Percentiles rank a stretch among this genome's conserved stretches.
Evolutionary conservation across 176 grass and related monocot species (phyloP).

Genomic region (Microstegium vimineum): DNA sequence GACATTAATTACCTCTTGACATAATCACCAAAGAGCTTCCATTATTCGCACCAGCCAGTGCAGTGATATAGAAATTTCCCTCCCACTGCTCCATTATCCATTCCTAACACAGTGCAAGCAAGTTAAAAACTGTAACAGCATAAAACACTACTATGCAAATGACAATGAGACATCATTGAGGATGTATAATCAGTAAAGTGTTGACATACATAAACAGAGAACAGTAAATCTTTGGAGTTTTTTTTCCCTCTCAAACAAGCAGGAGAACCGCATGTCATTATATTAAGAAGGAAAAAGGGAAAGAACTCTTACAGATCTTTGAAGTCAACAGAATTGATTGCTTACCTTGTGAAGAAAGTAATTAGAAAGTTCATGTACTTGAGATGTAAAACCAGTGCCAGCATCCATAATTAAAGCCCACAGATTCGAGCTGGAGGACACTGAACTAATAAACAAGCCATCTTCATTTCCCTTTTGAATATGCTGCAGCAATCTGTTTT

Average conservation of each 20-base stretch:
- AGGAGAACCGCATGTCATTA: background rate
- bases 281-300: background rate
- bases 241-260: background rate
- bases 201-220: background rate
- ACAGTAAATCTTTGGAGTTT: background rate
- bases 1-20: conserved; percentile 89
- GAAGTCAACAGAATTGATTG: background rate
- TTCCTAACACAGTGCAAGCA: conserved; percentile 50
- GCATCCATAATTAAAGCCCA: conserved; percentile 99
- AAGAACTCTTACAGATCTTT: background rate
- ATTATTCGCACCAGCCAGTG: conserved; percentile 69
- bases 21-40: conserved; percentile 88
- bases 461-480: conserved; percentile 96
- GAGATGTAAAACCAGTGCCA: conserved; percentile 75
- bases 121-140: conserved; percentile 28
- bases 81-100: conserved; percentile 99
- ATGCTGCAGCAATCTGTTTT: conserved; percentile 83
- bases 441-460: conserved; percentile 94
- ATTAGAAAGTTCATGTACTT: conserved; percentile 80
- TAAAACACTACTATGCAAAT: conserved; percentile 15
- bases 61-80: conserved; percentile 88
- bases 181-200: background rate
- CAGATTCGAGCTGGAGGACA: conserved; percentile 68
- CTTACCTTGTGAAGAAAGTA: conserved; percentile 83
- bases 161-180: background rate